phyloP scores from a whole-genome alignment of 768 basidiomycete species.

The Cyathus striatus region DNA sequence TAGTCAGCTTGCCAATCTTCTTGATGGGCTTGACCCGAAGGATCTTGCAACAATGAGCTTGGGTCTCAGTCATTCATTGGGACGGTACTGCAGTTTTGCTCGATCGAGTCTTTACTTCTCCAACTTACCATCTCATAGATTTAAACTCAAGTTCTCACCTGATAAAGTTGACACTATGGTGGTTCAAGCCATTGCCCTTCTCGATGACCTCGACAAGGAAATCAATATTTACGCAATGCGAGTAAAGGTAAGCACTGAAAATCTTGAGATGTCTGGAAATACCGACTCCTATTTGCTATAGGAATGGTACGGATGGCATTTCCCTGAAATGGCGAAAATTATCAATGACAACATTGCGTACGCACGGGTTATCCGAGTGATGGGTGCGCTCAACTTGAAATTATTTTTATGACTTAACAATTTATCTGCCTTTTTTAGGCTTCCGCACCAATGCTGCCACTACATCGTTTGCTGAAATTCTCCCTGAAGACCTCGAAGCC shows the following conservation, averaged over 20 bases:
- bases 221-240: constrained; percentile 99
- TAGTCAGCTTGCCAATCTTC: constrained; percentile 75
- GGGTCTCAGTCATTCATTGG: constrained; percentile 95
- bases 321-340: constrained; percentile 99
- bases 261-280: constrained; percentile 1
- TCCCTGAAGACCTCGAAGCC: constrained; percentile 96
- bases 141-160: constrained; percentile 99
- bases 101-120: too few species aligned
- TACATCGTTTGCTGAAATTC: constrained; percentile 82
- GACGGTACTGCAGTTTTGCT: constrained; percentile 59
- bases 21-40: constrained; percentile 89
- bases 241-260: constrained; percentile 67
- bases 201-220: constrained; percentile 99
- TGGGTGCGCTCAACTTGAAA: constrained; percentile 54
- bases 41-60: constrained; percentile 97
- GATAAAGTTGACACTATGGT: constrained; percentile 99
- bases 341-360: constrained; percentile 96
- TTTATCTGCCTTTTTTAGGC: constrained; percentile 34
- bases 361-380: constrained; percentile 85
- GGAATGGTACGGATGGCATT: constrained; percentile 99
- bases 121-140: constrained; percentile 40
- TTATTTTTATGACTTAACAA: not conserved
- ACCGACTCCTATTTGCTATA: constrained; percentile 21
- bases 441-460: constrained; percentile 91
- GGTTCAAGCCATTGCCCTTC: constrained; percentile 94